Base-by-base conservation (phyloP, 2,329 filamentous ascomycete genomes). In the Rhinocladiella similis region DNA sequence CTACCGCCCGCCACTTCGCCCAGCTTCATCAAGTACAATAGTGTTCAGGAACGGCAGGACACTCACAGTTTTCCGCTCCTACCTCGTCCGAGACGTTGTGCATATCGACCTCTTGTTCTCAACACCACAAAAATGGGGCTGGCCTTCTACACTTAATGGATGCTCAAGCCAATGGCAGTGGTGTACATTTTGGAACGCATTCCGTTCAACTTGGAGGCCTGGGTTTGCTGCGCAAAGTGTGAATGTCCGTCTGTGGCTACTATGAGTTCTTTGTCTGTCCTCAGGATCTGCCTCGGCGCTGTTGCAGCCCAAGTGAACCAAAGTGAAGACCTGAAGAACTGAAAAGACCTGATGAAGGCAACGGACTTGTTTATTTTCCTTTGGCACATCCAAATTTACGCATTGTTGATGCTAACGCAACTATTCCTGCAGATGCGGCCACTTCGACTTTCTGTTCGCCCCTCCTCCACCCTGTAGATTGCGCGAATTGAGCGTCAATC, bases 161-260 rank as follows among this genome's bases (percentile, higher is more conserved):
- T 50, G 45, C 47, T 38, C 39, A 36, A 53, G 56, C 41, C 63
- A 65, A 65, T 65, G 63, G 63, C 63, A 53, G 52, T 54, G 53
- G 63, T 53, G 55, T 42, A 65, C 63, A 65, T 45, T 39, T 19
- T 50, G 9, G 20, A 39, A 29, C 5, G n/a, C 20, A 19, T 38
- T 22, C 19, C 41, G 19, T 29, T 38, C 41, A 18, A 27, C n/a
- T 19, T 47, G 9, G 7, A 29, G 45, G 20, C 45, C 45, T 20
- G 36, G 33, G 39, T 39, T 27, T 50, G 58, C 58, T 56, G 59
- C 35, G 47, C 53, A 55, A 43, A 27, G 42, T 16, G 16, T 46
- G 22, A 22, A 25, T 46, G 43, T 16, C 7, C 20, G 4, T 25
- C 43, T 16, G n/a, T 46, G 43, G 43, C 20, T 12, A 19, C 46